A percentile compares a stretch with the other conserved stretches of the same genome.
These are phyloP conservation scores for Paecilomyces sp. DNA, from an alignment of 2,329 filamentous ascomycete species.

Conservation along the genomic window DNA sequence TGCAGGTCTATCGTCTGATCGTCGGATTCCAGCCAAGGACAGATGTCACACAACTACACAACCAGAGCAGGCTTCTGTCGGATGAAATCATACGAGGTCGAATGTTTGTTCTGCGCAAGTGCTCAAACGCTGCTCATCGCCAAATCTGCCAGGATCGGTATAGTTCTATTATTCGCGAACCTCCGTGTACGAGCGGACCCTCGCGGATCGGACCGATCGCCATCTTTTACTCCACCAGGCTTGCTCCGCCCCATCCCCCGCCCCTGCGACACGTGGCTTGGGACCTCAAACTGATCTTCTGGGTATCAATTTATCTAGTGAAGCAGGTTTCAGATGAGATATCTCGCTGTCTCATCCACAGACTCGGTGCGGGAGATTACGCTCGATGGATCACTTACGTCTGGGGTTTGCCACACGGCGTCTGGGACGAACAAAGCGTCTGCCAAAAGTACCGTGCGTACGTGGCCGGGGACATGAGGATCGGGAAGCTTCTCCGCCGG, in stretches of 20 bases:
- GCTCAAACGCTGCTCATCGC: background rate
- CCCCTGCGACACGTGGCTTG: background rate
- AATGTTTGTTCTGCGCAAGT: background rate
- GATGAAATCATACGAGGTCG: background rate
- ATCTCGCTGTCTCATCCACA: background rate
- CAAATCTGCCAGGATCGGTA: background rate
- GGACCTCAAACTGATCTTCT: background rate
- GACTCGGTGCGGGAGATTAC: background rate
- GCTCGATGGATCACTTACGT: too few relatives aligned
- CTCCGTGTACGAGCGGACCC: background rate
- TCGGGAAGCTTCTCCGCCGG: background rate
- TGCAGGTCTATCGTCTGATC: background rate
- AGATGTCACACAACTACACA: background rate
- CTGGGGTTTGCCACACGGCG: background rate
- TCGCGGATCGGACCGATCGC: background rate
- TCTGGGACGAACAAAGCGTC: background rate
- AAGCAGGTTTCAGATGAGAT: too few relatives aligned
- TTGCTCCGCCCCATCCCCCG: background rate
- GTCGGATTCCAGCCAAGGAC: background rate
- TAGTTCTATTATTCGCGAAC: background rate
- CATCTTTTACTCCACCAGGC: background rate
- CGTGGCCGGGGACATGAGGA: background rate
- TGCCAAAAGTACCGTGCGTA: background rate
- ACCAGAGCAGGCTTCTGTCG: background rate
- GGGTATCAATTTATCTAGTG: background rate